Evolutionary conservation across 176 grass and related monocot species (phyloP).

Genomic region (Phoenix dactylifera): DNA sequence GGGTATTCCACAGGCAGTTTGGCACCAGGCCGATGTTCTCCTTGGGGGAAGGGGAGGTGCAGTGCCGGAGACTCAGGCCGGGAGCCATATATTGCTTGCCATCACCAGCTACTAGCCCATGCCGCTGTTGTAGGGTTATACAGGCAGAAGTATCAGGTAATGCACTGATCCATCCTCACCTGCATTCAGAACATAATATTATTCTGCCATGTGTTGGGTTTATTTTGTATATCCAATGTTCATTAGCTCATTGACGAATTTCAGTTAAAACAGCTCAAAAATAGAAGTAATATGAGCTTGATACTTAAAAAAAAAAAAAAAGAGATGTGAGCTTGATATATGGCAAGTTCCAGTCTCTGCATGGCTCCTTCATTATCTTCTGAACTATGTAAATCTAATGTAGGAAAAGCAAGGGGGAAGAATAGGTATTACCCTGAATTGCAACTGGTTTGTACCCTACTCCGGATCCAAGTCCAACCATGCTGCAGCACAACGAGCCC

Average conservation of each 20-base stretch:
- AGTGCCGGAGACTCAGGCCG: slow-evolving; percentile 51
- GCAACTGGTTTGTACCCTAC: slow-evolving; percentile 35
- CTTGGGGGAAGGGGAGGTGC: slow-evolving; percentile 22
- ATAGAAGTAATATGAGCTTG: no score
- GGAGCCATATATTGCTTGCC: slow-evolving; percentile 68
- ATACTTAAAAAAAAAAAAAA: no score
- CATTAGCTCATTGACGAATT: no score
- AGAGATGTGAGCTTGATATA: no score
- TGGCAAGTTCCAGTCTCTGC: no score
- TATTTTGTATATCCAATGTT: no score
- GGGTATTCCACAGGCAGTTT: slow-evolving; percentile 46
- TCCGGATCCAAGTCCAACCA: slow-evolving; percentile 29
- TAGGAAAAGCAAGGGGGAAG: not conserved
- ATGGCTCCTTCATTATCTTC: not conserved
- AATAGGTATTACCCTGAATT: not conserved
- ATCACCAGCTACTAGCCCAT: slow-evolving; percentile 69
- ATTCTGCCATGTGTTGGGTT: no score
- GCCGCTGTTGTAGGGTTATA: slow-evolving; percentile 51
- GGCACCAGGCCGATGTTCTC: slow-evolving; percentile 66
- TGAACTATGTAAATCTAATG: not conserved
- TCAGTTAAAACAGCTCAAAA: no score
- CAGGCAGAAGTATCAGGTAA: slow-evolving; percentile 15
- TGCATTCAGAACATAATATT: no score
- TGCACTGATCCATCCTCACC: not conserved
- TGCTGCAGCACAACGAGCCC: slow-evolving; percentile 22